A percentile compares a stretch with the other conserved stretches of the same genome.
phyloP scores from a whole-genome alignment of 345 rosid species.

The Eucalyptus caleyi region DNA sequence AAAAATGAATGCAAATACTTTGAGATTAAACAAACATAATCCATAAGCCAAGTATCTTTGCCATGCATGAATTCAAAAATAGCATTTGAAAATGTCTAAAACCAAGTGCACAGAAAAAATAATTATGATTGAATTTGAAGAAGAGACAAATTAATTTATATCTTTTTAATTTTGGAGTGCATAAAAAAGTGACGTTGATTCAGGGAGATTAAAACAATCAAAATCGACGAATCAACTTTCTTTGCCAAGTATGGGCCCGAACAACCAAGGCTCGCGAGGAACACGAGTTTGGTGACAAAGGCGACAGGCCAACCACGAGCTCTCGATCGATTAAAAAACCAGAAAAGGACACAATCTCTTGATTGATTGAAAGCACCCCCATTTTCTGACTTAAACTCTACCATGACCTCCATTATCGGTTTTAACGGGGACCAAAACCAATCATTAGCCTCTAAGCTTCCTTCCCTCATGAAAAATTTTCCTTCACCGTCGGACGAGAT shows the following conservation, averaged over 20 bases:
- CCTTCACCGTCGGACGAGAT: background rate
- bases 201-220: too few species aligned
- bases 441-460: background rate
- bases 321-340: too few species aligned
- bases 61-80: background rate
- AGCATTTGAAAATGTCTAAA: background rate
- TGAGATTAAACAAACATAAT: background rate
- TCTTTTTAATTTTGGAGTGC: background rate
- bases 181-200: too few species aligned
- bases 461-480: background rate
- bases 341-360: too few species aligned
- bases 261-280: too few species aligned
- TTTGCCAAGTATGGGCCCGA: too few species aligned
- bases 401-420: too few species aligned
- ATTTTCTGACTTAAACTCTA: too few species aligned
- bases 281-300: too few species aligned
- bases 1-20: background rate
- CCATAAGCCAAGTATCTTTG: background rate
- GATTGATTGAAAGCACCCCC: too few species aligned
- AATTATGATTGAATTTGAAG: background rate
- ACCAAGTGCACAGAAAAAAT: background rate
- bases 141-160: background rate
- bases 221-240: background rate
- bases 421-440: too few species aligned
- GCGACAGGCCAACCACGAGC: too few species aligned